These are phyloP conservation scores for Patellaria atrata DNA, from an alignment of 495 filamentous ascomycete genomes.

Conservation along the genomic window DNA sequence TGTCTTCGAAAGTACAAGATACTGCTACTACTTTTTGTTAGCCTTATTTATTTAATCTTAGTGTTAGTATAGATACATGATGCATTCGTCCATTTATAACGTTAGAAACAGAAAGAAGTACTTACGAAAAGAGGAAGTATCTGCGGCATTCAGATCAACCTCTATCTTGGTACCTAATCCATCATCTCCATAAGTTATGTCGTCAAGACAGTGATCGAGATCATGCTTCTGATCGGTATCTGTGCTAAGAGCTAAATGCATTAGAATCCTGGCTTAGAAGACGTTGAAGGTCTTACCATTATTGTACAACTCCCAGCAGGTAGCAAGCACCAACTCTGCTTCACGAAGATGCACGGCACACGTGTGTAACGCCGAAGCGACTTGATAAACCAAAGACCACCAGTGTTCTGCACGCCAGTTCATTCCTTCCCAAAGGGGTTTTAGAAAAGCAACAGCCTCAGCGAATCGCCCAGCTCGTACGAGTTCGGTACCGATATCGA, in stretches of 20 bases:
- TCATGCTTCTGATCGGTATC: too few relatives aligned
- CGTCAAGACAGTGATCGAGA: slow-evolving; percentile 31
- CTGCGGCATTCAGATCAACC: slow-evolving; percentile 49
- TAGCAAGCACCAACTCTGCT: slow-evolving; percentile 49
- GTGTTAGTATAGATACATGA: slow-evolving; percentile 3
- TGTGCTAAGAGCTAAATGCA: too few relatives aligned
- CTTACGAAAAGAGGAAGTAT: slow-evolving; percentile 55
- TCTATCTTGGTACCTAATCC: slow-evolving; percentile 41
- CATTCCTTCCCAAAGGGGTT: slow-evolving; percentile 56
- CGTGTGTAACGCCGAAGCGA: slow-evolving; percentile 59
- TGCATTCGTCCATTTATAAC: too few relatives aligned
- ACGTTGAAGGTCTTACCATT: too few relatives aligned
- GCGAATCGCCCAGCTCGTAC: slow-evolving; percentile 47
- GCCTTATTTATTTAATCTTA: too few relatives aligned
- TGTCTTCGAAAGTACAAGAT: slow-evolving; percentile 56
- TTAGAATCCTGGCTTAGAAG: too few relatives aligned
- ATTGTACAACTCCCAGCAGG: slow-evolving; percentile 76
- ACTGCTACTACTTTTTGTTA: slow-evolving; percentile 54
- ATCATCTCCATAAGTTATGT: slow-evolving; percentile 31
- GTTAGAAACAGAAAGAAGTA: slow-evolving; percentile 7
- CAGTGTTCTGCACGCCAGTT: slow-evolving; percentile 68
- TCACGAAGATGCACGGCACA: slow-evolving; percentile 52
- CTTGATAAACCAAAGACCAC: slow-evolving; percentile 58
- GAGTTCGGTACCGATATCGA: slow-evolving; percentile 56
- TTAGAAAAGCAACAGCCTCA: slow-evolving; percentile 50